These are phyloP conservation scores for Mycena leptocephala DNA, from an alignment of 768 basidiomycete species.

Conservation along the genomic window DNA sequence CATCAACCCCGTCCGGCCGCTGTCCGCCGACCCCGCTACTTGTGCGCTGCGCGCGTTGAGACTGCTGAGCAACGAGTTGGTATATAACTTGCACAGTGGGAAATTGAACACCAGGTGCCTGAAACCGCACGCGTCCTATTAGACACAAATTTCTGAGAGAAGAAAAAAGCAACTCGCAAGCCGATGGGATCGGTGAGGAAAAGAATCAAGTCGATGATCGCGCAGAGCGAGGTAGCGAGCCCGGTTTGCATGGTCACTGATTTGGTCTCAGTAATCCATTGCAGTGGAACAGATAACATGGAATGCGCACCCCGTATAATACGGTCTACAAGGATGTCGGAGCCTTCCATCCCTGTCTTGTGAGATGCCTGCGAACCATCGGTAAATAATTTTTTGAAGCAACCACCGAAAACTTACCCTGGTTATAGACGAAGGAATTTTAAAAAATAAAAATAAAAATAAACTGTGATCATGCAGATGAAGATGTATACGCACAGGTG, in stretches of 20 bases:
- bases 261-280: background rate
- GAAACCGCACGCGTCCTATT: background rate
- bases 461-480: too few relatives aligned
- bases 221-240: slow-evolving; percentile 52
- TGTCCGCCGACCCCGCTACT: background rate
- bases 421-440: background rate
- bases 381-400: background rate
- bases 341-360: slow-evolving; percentile 53
- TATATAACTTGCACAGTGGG: slow-evolving; percentile 55
- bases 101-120: slow-evolving; percentile 54
- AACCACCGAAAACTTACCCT: background rate
- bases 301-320: slow-evolving; percentile 53
- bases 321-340: slow-evolving; percentile 55
- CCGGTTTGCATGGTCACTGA: slow-evolving; percentile 57
- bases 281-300: background rate
- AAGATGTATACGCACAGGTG: slow-evolving; percentile 1
- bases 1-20: background rate
- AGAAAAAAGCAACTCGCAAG: slow-evolving; percentile 7
- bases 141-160: background rate
- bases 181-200: slow-evolving; percentile 46
- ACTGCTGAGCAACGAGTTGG: slow-evolving; percentile 56
- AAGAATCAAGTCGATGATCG: slow-evolving; percentile 47
- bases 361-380: slow-evolving; percentile 31
- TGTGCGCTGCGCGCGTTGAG: slow-evolving; percentile 47
- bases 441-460: background rate